phyloP scores from a whole-genome alignment of 2,329 filamentous ascomycete species.

The Claviceps purpurea region DNA sequence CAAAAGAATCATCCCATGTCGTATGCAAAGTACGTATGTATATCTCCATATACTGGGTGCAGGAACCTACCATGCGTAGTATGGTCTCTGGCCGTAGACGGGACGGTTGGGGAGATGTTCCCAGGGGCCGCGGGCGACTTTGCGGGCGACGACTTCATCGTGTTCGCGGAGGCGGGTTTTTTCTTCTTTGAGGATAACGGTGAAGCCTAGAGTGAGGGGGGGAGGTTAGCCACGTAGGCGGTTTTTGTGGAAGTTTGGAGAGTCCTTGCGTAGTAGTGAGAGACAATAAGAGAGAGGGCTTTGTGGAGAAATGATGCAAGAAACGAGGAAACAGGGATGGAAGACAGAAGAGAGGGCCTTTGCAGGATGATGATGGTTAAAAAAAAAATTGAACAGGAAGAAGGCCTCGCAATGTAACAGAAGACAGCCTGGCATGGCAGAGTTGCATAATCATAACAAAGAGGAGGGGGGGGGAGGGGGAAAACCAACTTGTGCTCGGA shows the following conservation, averaged over 20 bases:
- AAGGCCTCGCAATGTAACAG: too few species aligned
- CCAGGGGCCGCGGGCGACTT: conserved; percentile 67
- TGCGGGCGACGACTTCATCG: conserved; percentile 64
- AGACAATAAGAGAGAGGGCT: neutral
- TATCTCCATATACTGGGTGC: too few species aligned
- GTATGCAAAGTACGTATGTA: too few species aligned
- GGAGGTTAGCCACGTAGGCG: neutral
- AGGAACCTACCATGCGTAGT: conserved; percentile 67
- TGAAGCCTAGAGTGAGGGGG: conserved; percentile 41
- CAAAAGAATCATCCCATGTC: too few species aligned
- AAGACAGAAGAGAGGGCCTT: neutral
- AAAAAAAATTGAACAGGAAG: neutral
- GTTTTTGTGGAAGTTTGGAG: too few species aligned
- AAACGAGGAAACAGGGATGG: neutral
- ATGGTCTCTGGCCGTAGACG: conserved; percentile 72
- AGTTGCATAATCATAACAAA: too few species aligned
- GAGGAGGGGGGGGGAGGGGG: neutral
- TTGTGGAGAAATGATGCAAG: neutral
- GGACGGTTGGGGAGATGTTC: conserved; percentile 76
- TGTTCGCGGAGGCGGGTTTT: conserved; percentile 72
- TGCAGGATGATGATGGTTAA: neutral
- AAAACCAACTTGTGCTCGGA: conserved; percentile 59
- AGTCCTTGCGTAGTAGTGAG: neutral
- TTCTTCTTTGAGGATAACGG: conserved; percentile 83
- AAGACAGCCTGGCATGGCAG: too few species aligned